A percentile compares a stretch with the other conserved stretches of the same genome.
phyloP scores from a whole-genome alignment of 2,329 filamentous ascomycete genomes.

The Chrysosporium queenslandicum region DNA sequence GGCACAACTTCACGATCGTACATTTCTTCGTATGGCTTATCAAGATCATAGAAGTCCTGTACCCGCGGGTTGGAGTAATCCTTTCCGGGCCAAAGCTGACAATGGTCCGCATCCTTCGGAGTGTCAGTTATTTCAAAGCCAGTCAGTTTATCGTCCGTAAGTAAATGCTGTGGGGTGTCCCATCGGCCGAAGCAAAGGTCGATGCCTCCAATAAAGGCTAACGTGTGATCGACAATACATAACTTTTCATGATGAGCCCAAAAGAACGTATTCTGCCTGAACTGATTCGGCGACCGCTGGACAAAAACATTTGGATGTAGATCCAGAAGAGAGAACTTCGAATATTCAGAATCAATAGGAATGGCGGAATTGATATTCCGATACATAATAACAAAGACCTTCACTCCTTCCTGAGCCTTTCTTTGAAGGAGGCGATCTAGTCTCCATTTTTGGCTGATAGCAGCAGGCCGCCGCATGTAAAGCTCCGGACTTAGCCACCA shows the following conservation, averaged over 20 bases:
- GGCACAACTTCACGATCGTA: slow-evolving; percentile 87
- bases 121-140: slow-evolving; percentile 55
- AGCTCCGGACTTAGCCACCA: slow-evolving; percentile 93
- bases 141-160: slow-evolving; percentile 79
- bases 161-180: slow-evolving; percentile 75
- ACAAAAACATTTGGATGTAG: slow-evolving; percentile 96
- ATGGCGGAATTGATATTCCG: slow-evolving; percentile 94
- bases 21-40: slow-evolving; percentile 89
- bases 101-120: slow-evolving; percentile 77
- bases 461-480: slow-evolving; percentile 71
- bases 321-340: slow-evolving; percentile 90
- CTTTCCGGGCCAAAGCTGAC: slow-evolving; percentile 88
- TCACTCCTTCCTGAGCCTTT: slow-evolving; percentile 81
- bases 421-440: slow-evolving; percentile 80
- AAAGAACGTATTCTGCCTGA: slow-evolving; percentile 98
- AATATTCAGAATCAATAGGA: slow-evolving; percentile 96
- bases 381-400: slow-evolving; percentile 82
- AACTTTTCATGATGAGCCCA: slow-evolving; percentile 98
- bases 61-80: slow-evolving; percentile 98
- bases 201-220: slow-evolving; percentile 91
- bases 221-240: slow-evolving; percentile 80
- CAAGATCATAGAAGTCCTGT: slow-evolving; percentile 85
- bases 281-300: slow-evolving; percentile 90
- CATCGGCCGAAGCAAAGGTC: slow-evolving; percentile 94
- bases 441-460: slow-evolving; percentile 72